Base-by-base conservation (phyloP, 1,284 basidiomycete genomes). In the Melampsora larici-populina region DNA sequence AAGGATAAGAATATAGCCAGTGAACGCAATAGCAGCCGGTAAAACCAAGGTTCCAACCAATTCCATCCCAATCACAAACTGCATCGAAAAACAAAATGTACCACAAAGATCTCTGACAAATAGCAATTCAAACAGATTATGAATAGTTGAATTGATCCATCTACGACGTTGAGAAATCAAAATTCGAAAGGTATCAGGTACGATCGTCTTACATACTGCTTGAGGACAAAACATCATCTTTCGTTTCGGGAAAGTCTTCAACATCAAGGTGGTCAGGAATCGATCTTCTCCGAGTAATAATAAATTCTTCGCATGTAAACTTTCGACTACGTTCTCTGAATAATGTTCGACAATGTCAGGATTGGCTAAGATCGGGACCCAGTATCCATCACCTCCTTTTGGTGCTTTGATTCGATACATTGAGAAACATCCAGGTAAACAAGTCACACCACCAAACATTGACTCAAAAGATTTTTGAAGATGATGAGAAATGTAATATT, bases 401-500 rank as follows among this genome's bases (percentile, higher is more conserved):
- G 85, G 85, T 51, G 85, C 81, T 81, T 86, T 86, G 84, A 86
- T 84, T 58, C 85, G 84, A 79, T 86, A 86, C 76, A 85, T 84
- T 66, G 83, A 84, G 83, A 86, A 86, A 79, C 85, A 86, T 29
- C 85, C 85, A n/a, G 85, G 85, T 40, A 86, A 80, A 80, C 85
- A 86, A 31, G 85, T 86, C 33, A 86, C 85, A 81, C 85, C 84
- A 72, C 85, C 85, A 81, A 85, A 84, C 83, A 84, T 80, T 2
- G 85, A 82, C 80, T 85, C 85, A 80, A 84, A 86, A 3, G 85
- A 84, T 81, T 86, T 83, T 81, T 85, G 97, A 87, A 94, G 89
- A 85, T 99, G 97, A 84, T 99, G 96, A 18, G 96, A 98, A 85
- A 98, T 97, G 87, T 98, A 98, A 86, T 99, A 99, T 85, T 98